Conservation (phyloP, 83 land plant genomes). For the Thuja plicata region DNA sequence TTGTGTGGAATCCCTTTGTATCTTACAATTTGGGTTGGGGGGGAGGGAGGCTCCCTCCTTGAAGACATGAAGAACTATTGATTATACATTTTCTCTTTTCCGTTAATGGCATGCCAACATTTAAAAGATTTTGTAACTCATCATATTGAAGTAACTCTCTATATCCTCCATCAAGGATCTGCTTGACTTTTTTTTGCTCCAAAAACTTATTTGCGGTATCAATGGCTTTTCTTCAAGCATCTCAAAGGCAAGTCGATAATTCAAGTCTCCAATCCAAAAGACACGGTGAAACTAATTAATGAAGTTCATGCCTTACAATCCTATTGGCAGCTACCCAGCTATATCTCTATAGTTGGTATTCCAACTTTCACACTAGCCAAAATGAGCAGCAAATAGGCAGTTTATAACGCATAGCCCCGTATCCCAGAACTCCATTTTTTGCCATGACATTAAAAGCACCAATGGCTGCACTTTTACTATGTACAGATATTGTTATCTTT, state of each 20-base stretch:
- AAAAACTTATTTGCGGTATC: conserved; percentile 37
- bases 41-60: conserved; percentile 50
- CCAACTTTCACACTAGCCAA: no score
- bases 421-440: no score
- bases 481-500: no score
- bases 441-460: no score
- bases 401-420: no score
- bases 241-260: conserved; percentile 36
- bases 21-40: no score
- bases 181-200: conserved; percentile 33
- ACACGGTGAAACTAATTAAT: conserved; percentile 43
- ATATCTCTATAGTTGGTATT: no score
- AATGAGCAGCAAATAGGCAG: no score
- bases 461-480: no score
- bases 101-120: conserved; percentile 21
- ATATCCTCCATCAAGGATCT: conserved; percentile 36
- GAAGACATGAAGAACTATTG: conserved; percentile 34
- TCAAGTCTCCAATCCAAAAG: conserved; percentile 42
- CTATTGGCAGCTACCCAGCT: conserved; percentile 36
- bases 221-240: conserved; percentile 19
- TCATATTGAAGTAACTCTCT: conserved; percentile 38
- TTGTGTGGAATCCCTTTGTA: no score
- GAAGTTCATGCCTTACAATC: conserved; percentile 39
- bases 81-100: conserved; percentile 34
- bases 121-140: conserved; percentile 30